Conservation (phyloP, 805 yeast species). For the Candida tammaniensis region DNA sequence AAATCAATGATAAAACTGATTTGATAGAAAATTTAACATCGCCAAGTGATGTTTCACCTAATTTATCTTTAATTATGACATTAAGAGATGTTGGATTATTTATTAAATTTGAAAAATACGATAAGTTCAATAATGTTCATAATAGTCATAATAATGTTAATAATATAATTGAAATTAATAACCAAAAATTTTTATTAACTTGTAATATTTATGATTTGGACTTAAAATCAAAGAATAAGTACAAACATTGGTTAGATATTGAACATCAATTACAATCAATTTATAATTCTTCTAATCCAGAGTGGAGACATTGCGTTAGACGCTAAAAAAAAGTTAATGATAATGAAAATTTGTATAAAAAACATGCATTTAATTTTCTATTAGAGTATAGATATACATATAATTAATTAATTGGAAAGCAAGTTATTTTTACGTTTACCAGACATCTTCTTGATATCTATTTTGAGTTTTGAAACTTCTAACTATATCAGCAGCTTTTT, state of each 20-base stretch:
- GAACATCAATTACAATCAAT: slow-evolving; percentile 36
- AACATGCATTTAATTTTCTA: neutral
- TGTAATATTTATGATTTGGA: slow-evolving; percentile 49
- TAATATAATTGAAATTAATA: slow-evolving; percentile 22
- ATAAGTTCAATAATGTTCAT: slow-evolving; percentile 24
- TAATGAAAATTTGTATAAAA: neutral
- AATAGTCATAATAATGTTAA: slow-evolving; percentile 28
- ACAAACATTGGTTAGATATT: slow-evolving; percentile 43
- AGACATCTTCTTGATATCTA: slow-evolving; percentile 95
- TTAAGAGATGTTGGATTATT: slow-evolving; percentile 57
- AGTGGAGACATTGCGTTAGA: slow-evolving; percentile 29
- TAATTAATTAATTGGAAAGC: no score
- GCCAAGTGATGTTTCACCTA: slow-evolving; percentile 38
- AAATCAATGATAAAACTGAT: slow-evolving; percentile 30
- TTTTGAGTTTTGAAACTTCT: slow-evolving; percentile 79
- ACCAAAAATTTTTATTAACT: slow-evolving; percentile 27
- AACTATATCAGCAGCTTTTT: slow-evolving; percentile 71
- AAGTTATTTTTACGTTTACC: slow-evolving; percentile 49
- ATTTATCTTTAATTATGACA: slow-evolving; percentile 47
- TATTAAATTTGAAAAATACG: slow-evolving; percentile 34
- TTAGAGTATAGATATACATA: neutral
- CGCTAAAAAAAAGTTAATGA: neutral
- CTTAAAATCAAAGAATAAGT: slow-evolving; percentile 42
- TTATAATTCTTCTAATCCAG: slow-evolving; percentile 28
- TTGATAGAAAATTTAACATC: slow-evolving; percentile 27